Base-by-base conservation (phyloP, 768 basidiomycete species). In the Kwoniella heveanensis region DNA sequence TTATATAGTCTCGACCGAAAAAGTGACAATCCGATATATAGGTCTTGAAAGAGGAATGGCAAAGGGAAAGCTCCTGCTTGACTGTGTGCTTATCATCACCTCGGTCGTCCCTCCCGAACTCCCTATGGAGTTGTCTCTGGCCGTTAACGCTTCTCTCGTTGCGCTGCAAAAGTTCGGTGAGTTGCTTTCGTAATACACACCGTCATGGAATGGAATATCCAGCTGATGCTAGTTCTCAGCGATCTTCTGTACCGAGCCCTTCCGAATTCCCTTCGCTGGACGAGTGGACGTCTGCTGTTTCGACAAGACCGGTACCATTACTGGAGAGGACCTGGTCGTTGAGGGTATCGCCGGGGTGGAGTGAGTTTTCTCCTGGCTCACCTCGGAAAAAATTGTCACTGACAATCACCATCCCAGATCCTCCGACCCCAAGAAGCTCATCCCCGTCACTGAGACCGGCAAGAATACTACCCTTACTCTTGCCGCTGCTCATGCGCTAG, bases 241-340 rank as follows among this genome's bases (percentile, higher is more conserved):
- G 7, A 99, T 98, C 63, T 99, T 94, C 82, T 98, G 96, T 78
- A 99, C 96, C 19, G 96, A 99, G 74, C 96, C 96, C 0, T 98
- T 99, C 86, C 87, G 96, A 22, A 99, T 98, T 65, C 94, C 96
- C 0, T 90, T 83, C 65, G 96, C 96, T 5, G 96, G 96, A 5
- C 86, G 92, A 22, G 93, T 98, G 1, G 96, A 99, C 71, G 89
- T 98, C 17, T 99, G 96, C 80, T 98, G 96, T 81, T 98, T 99
- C 71, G 96, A 99, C 81, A 99, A 99, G 84, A 99, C 96, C 0
- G 96, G 95, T 24, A 98, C 96, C 0, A 97, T 99, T 70, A 99
- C 96, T 0, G 92, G 92, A 0, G 94, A 97, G 79, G 89, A 93
- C 77, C 82, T 98, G 13, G 92, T 97, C 8, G 84, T 98, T 0